Evolutionary conservation across 805 yeast species (phyloP).

Genomic region (Schwanniomyces occidentalis): DNA sequence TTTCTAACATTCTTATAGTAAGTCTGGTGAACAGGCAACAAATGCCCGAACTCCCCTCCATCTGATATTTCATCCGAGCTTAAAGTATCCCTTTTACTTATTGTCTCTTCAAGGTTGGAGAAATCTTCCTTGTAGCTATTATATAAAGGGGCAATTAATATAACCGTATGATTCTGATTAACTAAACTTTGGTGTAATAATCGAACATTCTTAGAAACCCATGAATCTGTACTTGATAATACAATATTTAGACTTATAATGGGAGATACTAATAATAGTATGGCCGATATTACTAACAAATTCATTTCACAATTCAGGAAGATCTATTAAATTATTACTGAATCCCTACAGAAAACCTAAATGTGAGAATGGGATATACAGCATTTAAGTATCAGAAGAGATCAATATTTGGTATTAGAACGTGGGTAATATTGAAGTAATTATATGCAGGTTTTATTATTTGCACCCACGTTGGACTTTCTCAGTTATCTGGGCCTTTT

Average conservation of each 20-base stretch:
- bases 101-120: constrained; percentile 3
- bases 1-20: constrained; percentile 22
- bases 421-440: too few relatives aligned
- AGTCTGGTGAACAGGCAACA: constrained; percentile 30
- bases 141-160: constrained; percentile 32
- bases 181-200: constrained; percentile 26
- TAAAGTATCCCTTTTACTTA: background rate
- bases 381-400: too few relatives aligned
- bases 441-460: too few relatives aligned
- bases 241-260: constrained; percentile 22
- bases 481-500: too few relatives aligned
- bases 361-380: too few relatives aligned
- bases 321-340: too few relatives aligned
- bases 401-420: too few relatives aligned
- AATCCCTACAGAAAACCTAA: too few relatives aligned
- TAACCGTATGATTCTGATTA: constrained; percentile 31
- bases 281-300: too few relatives aligned
- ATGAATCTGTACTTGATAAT: constrained; percentile 33
- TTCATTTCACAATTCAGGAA: too few relatives aligned
- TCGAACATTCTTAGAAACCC: constrained; percentile 38
- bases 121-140: background rate
- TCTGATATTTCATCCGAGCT: constrained; percentile 9
- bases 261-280: background rate
- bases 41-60: constrained; percentile 39
- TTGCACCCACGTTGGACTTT: too few relatives aligned